Conservation (phyloP, 2,329 filamentous ascomycete species). For the Sporothrix pallida region DNA sequence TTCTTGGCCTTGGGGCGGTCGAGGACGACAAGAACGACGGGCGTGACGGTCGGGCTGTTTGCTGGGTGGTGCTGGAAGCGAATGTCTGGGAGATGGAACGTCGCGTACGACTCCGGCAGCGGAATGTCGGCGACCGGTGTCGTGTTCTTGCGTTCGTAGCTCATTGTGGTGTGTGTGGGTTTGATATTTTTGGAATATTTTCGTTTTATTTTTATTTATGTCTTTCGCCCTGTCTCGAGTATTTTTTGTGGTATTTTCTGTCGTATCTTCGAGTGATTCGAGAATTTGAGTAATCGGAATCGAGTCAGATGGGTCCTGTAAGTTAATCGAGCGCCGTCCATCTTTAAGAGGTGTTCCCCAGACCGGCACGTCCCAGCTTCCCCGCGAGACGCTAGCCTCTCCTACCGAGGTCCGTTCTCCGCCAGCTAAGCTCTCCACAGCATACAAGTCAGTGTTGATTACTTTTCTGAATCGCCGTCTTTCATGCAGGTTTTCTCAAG, state of each 20-base stretch:
- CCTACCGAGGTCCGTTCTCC: constrained; percentile 30
- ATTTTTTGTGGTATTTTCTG: not conserved
- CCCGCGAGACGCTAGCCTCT: constrained; percentile 28
- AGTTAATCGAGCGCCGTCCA: not conserved
- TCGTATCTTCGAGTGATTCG: not conserved
- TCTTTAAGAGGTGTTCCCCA: constrained; percentile 11
- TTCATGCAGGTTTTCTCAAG: not conserved
- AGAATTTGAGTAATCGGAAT: too few species aligned
- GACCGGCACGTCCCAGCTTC: constrained; percentile 28
- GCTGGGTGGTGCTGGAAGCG: constrained; percentile 56
- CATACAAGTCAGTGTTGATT: not conserved
- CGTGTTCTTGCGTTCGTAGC: constrained; percentile 25
- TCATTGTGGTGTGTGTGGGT: constrained; percentile 13
- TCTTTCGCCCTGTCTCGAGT: not conserved
- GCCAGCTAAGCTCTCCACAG: constrained; percentile 1
- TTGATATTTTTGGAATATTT: not conserved
- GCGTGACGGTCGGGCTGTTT: constrained; percentile 60
- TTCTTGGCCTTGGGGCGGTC: constrained; percentile 70
- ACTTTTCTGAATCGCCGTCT: constrained; percentile 1
- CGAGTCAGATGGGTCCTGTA: too few species aligned
- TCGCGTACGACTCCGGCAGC: constrained; percentile 46
- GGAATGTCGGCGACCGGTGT: constrained; percentile 20
- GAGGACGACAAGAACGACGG: constrained; percentile 67
- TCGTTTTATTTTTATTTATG: not conserved
- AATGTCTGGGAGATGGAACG: constrained; percentile 52